Conservation (phyloP, 1,284 basidiomycete genomes). For the Heterobasidion parviporum region DNA sequence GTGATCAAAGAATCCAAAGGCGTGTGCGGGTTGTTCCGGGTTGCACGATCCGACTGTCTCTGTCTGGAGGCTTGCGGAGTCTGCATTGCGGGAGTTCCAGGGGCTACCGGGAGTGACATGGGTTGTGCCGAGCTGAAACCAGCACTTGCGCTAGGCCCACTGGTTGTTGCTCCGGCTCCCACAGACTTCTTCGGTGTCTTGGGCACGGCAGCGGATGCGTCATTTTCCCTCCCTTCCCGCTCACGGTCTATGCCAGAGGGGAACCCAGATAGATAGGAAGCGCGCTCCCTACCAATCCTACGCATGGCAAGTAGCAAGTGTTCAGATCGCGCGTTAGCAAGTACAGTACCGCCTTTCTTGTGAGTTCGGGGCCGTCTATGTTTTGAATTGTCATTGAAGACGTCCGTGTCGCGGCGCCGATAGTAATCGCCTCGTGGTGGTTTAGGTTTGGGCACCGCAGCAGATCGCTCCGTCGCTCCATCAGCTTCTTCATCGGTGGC, state of each 20-base stretch:
- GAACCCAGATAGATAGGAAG: conserved; percentile 34
- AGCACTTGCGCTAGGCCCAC: conserved; percentile 6
- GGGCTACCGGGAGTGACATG: not conserved
- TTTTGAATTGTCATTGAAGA: conserved; percentile 4
- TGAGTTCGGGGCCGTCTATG: conserved; percentile 6
- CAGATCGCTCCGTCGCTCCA: not conserved
- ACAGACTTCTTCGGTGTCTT: conserved; percentile 12
- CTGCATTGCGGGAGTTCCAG: conserved; percentile 3
- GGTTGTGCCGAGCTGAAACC: not conserved
- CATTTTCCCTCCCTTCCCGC: conserved; percentile 12
- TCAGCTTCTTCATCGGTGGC: conserved; percentile 12
- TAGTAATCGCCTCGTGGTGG: conserved; percentile 12
- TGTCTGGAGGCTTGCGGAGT: conserved; percentile 7
- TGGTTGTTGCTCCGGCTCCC: conserved; percentile 4
- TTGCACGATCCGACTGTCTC: conserved; percentile 1
- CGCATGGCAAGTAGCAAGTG: conserved; percentile 52
- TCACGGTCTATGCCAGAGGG: conserved; percentile 17
- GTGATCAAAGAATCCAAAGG: conserved; percentile 47
- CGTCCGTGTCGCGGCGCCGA: conserved; percentile 12
- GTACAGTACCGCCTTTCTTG: conserved; percentile 16
- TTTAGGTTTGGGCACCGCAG: conserved; percentile 9
- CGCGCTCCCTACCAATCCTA: conserved; percentile 45
- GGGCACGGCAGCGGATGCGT: conserved; percentile 5
- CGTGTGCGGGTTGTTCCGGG: conserved; percentile 22
- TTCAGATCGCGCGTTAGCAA: conserved; percentile 51